These are phyloP conservation scores for Saturnispora galanensis DNA, from an alignment of 805 yeast species.

Conservation along the genomic window DNA sequence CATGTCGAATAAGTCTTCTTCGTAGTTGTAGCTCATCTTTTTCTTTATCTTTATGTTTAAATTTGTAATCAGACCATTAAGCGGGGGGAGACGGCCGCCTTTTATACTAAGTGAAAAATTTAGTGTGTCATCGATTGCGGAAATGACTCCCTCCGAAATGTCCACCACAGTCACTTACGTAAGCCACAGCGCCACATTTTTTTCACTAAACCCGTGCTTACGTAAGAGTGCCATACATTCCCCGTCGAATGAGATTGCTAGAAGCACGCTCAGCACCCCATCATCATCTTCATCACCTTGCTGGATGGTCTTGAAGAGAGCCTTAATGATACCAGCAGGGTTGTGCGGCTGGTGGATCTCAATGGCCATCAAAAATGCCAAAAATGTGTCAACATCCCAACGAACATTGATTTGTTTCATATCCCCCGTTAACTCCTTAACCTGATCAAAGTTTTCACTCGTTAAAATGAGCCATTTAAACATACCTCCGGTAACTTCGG, in stretches of 20 bases:
- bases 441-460: not conserved
- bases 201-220: not conserved
- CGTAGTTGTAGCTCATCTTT: constrained; percentile 2
- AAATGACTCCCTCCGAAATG: constrained; percentile 3
- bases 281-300: not conserved
- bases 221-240: not conserved
- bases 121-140: not conserved
- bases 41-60: not conserved
- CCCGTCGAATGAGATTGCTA: not conserved
- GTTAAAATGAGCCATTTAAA: constrained; percentile 5
- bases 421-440: not conserved
- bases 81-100: not conserved
- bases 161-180: not conserved
- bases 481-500: constrained; percentile 1
- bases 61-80: no score
- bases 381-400: constrained; percentile 1
- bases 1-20: constrained; percentile 1
- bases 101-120: not conserved
- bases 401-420: not conserved
- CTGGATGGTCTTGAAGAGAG: not conserved
- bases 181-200: not conserved
- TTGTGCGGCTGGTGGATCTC: not conserved
- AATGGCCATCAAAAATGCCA: constrained; percentile 1
- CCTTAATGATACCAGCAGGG: no score
- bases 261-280: not conserved